Percentiles rank a stretch among this genome's conserved stretches.
phyloP scores from a whole-genome alignment of 441 rosid species.

The Euphorbia celastroides region DNA sequence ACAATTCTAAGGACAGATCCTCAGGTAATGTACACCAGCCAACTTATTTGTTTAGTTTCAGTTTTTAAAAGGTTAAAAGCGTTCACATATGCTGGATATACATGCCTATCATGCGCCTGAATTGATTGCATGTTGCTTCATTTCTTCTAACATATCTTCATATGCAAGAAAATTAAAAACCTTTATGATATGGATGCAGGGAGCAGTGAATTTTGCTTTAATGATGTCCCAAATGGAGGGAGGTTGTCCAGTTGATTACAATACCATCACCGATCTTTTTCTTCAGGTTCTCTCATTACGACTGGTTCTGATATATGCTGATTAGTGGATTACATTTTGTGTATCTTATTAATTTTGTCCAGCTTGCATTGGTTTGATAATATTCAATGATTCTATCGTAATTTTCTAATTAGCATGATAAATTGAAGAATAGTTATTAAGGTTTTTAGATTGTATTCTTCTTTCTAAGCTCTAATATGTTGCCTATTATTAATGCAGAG shows the following conservation, averaged over 20 bases:
- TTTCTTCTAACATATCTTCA: neutral
- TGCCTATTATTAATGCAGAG: conserved; percentile 41
- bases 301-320: neutral
- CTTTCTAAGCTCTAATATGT: neutral
- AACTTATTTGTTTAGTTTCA: neutral
- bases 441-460: neutral
- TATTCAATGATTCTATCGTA: no score
- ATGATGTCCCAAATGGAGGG: conserved; percentile 99
- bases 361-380: neutral
- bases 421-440: neutral
- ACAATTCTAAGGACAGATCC: conserved; percentile 99
- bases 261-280: conserved; percentile 97
- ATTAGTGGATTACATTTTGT: neutral
- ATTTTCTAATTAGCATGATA: neutral
- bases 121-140: neutral
- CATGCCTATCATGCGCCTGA: neutral
- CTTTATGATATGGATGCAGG: conserved; percentile 40
- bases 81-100: neutral
- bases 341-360: neutral
- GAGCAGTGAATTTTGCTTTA: conserved; percentile 98
- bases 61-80: neutral
- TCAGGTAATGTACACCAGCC: conserved; percentile 53
- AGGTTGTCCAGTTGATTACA: conserved; percentile 97
- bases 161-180: neutral
- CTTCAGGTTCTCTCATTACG: conserved; percentile 63